Conservation (phyloP, 1,139 yeast species). For the Yamadazyma diospyri region DNA sequence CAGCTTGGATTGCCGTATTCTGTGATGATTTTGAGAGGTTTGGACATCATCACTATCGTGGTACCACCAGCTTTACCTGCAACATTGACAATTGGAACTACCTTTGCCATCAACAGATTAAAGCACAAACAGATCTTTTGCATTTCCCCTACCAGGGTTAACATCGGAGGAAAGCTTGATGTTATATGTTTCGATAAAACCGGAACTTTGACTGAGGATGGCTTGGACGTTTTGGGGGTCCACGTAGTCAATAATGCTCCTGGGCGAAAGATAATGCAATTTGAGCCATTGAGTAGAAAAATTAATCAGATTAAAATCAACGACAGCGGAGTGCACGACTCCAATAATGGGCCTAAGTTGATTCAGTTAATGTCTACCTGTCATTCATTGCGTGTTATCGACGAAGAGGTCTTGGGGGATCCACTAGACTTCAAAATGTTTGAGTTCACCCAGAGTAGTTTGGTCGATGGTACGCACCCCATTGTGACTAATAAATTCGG, state of each 20-base stretch:
- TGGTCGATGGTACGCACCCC: conserved; percentile 48
- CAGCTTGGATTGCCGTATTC: conserved; percentile 66
- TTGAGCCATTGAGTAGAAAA: conserved; percentile 41
- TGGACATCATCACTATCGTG: conserved; percentile 92
- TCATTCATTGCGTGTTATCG: conserved; percentile 80
- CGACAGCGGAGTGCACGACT: conserved; percentile 17
- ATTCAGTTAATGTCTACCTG: conserved; percentile 71
- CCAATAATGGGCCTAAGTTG: conserved; percentile 32
- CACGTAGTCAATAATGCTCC: conserved; percentile 55
- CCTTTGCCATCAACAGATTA: conserved; percentile 79
- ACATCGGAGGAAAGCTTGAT: conserved; percentile 91
- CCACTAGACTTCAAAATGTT: conserved; percentile 94
- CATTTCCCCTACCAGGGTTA: conserved; percentile 89
- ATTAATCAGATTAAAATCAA: conserved; percentile 21
- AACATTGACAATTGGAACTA: conserved; percentile 91
- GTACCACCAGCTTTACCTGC: conserved; percentile 99
- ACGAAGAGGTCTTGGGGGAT: conserved; percentile 82
- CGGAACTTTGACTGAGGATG: conserved; percentile 96
- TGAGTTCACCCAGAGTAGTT: conserved; percentile 75
- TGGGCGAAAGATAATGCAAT: conserved; percentile 50
- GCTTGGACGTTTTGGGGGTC: conserved; percentile 86
- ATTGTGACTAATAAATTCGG: conserved; percentile 2
- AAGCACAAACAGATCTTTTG: conserved; percentile 69
- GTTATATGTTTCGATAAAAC: conserved; percentile 93
- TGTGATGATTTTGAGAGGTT: conserved; percentile 78